phyloP scores from a whole-genome alignment of 1,139 yeast species.

The Hemisphaericaspora lyxosophila region DNA sequence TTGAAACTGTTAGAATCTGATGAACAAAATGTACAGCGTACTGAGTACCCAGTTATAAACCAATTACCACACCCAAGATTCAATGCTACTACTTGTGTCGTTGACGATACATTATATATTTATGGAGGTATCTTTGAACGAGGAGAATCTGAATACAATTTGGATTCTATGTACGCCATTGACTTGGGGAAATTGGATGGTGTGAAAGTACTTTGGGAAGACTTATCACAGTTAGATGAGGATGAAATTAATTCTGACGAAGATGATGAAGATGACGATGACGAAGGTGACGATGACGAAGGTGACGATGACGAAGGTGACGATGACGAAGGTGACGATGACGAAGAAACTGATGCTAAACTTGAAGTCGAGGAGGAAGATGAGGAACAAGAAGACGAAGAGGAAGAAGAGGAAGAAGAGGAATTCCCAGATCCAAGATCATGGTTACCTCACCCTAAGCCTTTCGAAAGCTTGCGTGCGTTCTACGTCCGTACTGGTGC shows the following conservation, averaged over 20 bases:
- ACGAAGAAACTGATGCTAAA: slow-evolving; percentile 54
- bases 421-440: slow-evolving; percentile 90
- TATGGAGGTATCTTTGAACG: slow-evolving; percentile 90
- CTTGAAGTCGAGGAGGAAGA: slow-evolving; percentile 57
- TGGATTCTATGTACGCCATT: slow-evolving; percentile 83
- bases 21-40: slow-evolving; percentile 32
- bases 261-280: slow-evolving; percentile 54
- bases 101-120: slow-evolving; percentile 81
- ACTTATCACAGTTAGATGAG: slow-evolving; percentile 45
- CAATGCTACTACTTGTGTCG: slow-evolving; percentile 82
- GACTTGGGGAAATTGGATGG: slow-evolving; percentile 90
- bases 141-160: slow-evolving; percentile 79
- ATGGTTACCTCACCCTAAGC: slow-evolving; percentile 96
- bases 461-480: slow-evolving; percentile 82
- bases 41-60: slow-evolving; percentile 56
- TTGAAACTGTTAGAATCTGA: slow-evolving; percentile 35
- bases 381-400: slow-evolving; percentile 62
- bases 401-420: slow-evolving; percentile 57
- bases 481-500: slow-evolving; percentile 88
- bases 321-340: slow-evolving; percentile 61
- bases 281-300: slow-evolving; percentile 61
- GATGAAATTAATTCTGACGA: slow-evolving; percentile 30
- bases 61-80: slow-evolving; percentile 86
- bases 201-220: slow-evolving; percentile 87
- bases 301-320: slow-evolving; percentile 47